These are phyloP conservation scores for Piper betle DNA, from an alignment of 164 flowering plant species.

Conservation along the genomic window DNA sequence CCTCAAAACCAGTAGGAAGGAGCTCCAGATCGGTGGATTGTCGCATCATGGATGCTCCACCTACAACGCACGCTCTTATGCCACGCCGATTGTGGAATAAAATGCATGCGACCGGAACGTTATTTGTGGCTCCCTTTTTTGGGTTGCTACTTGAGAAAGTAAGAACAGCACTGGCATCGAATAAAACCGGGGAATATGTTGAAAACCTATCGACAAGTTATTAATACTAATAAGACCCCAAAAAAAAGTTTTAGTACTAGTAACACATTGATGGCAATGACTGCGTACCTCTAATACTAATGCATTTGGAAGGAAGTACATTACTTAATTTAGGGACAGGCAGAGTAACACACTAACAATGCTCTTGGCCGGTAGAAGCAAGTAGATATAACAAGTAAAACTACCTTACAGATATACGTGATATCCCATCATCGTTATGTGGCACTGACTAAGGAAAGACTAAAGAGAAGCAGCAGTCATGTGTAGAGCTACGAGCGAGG, in stretches of 20 bases:
- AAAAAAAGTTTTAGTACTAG: no score
- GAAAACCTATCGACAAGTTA: no score
- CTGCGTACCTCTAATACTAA: no score
- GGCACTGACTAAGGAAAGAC: background rate
- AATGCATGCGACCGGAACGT: background rate
- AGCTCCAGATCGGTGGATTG: background rate
- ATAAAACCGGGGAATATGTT: no score
- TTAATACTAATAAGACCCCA: no score
- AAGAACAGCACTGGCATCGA: no score
- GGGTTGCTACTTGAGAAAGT: no score
- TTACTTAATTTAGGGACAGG: no score
- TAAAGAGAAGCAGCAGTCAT: slow-evolving; percentile 8
- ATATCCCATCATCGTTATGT: no score
- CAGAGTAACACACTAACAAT: no score
- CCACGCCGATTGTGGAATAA: background rate
- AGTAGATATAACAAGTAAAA: background rate
- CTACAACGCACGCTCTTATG: background rate
- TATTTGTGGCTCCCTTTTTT: background rate
- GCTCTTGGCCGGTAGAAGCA: background rate
- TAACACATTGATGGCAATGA: no score
- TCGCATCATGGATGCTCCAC: background rate
- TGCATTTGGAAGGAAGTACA: no score
- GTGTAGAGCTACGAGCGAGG: slow-evolving; percentile 61
- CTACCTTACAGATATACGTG: background rate
- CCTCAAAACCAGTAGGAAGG: background rate